A percentile compares a stretch with the other conserved stretches of the same genome.
phyloP scores from a whole-genome alignment of 805 yeast species.

The Priceomyces melissophilus region DNA sequence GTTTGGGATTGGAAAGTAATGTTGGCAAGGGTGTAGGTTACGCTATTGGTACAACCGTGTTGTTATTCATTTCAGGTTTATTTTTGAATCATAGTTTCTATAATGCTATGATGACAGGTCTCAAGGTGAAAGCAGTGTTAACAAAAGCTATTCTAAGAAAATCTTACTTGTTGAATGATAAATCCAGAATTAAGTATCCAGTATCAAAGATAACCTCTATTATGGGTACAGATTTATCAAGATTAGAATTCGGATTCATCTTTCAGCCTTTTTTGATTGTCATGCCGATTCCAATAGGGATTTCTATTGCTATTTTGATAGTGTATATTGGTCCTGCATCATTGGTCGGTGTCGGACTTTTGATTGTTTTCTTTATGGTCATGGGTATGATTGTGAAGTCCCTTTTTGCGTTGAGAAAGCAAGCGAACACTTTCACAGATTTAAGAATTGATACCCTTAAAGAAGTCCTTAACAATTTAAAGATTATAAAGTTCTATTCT shows the following conservation, averaged over 20 bases:
- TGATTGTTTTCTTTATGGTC: constrained; percentile 46
- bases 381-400: constrained; percentile 48
- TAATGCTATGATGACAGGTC: constrained; percentile 60
- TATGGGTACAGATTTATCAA: constrained; percentile 76
- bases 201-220: constrained; percentile 71
- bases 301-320: constrained; percentile 61
- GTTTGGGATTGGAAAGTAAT: constrained; percentile 19
- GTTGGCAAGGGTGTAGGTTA: constrained; percentile 40
- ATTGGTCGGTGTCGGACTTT: constrained; percentile 62
- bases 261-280: constrained; percentile 63
- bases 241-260: constrained; percentile 74
- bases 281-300: constrained; percentile 61
- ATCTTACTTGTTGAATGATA: constrained; percentile 57
- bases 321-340: constrained; percentile 71
- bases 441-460: constrained; percentile 69
- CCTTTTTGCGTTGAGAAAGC: constrained; percentile 53
- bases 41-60: constrained; percentile 33
- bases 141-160: constrained; percentile 70
- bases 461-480: constrained; percentile 75
- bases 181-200: constrained; percentile 58
- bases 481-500: constrained; percentile 80
- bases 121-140: constrained; percentile 64
- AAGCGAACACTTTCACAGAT: constrained; percentile 69
- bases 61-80: constrained; percentile 29
- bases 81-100: constrained; percentile 62